Percentiles rank a stretch among this genome's conserved stretches.
Conservation (phyloP, 805 yeast species). For the Limtongozyma cylindracea region DNA sequence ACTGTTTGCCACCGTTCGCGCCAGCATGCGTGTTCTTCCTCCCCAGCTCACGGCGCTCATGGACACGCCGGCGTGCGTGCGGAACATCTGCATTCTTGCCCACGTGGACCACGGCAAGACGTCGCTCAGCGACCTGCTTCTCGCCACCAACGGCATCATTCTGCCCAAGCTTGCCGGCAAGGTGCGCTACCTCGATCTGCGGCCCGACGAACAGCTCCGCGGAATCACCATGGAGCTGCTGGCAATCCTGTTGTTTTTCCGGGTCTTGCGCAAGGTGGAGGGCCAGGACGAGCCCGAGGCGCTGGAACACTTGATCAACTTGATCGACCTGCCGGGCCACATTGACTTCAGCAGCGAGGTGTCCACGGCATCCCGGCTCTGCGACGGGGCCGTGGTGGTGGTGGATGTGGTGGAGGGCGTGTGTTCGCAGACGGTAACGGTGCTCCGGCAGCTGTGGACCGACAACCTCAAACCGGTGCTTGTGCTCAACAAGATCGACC, state of each 20-base stretch:
- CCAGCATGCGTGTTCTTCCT: too few relatives aligned
- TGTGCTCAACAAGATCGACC: conserved; percentile 78
- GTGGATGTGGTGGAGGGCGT: conserved; percentile 98
- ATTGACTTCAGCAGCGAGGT: conserved; percentile 94
- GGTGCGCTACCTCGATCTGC: conserved; percentile 72
- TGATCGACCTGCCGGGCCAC: conserved; percentile 98
- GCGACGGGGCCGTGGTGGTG: conserved; percentile 90
- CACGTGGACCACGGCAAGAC: conserved; percentile 99
- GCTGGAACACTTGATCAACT: conserved; percentile 64
- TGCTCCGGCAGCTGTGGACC: conserved; percentile 84
- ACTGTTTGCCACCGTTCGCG: too few relatives aligned
- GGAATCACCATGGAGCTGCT: conserved; percentile 97
- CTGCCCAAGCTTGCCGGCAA: conserved; percentile 92
- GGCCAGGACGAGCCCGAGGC: conserved; percentile 11
- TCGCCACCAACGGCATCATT: conserved; percentile 91
- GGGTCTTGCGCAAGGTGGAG: conserved; percentile 22
- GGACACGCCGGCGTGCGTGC: too few relatives aligned
- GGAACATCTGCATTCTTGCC: conserved; percentile 89
- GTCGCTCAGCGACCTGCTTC: conserved; percentile 69
- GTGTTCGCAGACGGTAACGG: conserved; percentile 91
- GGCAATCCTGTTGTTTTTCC: conserved; percentile 82
- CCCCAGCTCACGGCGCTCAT: too few relatives aligned
- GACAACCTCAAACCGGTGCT: conserved; percentile 74
- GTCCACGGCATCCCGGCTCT: conserved; percentile 80
- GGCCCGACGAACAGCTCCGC: conserved; percentile 87